These are phyloP conservation scores for Dryadomyces quercus-mongolicae DNA, from an alignment of 2,329 filamentous ascomycete species.

Conservation along the genomic window DNA sequence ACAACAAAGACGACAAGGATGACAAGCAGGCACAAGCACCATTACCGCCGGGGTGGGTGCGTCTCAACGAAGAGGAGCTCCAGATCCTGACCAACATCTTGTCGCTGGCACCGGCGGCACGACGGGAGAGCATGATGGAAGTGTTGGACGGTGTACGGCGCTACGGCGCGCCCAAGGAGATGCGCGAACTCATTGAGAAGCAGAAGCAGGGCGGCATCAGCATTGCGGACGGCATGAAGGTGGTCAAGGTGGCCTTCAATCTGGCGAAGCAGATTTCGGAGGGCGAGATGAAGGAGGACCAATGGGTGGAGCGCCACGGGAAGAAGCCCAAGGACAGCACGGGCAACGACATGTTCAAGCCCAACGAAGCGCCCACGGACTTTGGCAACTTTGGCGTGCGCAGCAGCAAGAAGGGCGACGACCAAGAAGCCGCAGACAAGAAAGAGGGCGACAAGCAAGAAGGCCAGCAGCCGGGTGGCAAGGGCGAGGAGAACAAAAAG, in stretches of 20 bases:
- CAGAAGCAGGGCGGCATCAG: slow-evolving; percentile 39
- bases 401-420: slow-evolving; percentile 12
- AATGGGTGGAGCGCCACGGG: slow-evolving; percentile 6
- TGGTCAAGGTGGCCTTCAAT: slow-evolving; percentile 42
- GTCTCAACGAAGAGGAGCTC: slow-evolving; percentile 31
- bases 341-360: slow-evolving; percentile 13
- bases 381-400: slow-evolving; percentile 6
- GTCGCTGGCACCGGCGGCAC: slow-evolving; percentile 49
- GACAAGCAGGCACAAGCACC: neutral
- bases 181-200: slow-evolving; percentile 44
- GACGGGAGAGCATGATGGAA: slow-evolving; percentile 45
- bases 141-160: slow-evolving; percentile 51
- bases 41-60: slow-evolving; percentile 34
- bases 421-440: neutral
- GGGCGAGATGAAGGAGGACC: slow-evolving; percentile 7
- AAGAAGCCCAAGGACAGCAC: slow-evolving; percentile 4
- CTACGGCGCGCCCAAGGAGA: slow-evolving; percentile 57
- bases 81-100: slow-evolving; percentile 47
- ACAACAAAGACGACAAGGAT: neutral
- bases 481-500: slow-evolving; percentile 14
- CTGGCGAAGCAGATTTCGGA: slow-evolving; percentile 32
- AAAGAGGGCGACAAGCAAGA: neutral
- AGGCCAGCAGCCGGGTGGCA: slow-evolving; percentile 2
- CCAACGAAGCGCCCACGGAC: slow-evolving; percentile 11
- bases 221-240: slow-evolving; percentile 43